Percentiles rank a stretch among this genome's conserved stretches.
Evolutionary conservation across 805 yeast species (phyloP).

Genomic region (Zygosaccharomyces siamensis): DNA sequence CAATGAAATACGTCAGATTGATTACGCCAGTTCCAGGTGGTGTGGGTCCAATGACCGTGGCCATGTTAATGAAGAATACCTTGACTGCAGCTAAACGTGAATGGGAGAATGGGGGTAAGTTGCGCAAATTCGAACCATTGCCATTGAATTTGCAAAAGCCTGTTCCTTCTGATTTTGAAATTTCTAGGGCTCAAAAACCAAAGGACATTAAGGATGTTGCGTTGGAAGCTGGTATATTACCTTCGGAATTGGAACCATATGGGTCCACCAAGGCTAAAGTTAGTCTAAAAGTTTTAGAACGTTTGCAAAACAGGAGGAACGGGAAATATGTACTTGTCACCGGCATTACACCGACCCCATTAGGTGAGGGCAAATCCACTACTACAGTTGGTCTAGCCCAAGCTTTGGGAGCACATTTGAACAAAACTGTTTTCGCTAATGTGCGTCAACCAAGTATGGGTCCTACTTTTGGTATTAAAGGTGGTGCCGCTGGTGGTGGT

Average conservation of each 20-base stretch:
- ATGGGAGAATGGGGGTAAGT: conserved; percentile 23
- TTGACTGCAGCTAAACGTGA: conserved; percentile 58
- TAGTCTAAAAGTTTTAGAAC: conserved; percentile 55
- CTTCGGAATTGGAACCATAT: conserved; percentile 65
- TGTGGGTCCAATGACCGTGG: conserved; percentile 90
- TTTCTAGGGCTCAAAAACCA: conserved; percentile 71
- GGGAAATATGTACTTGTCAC: conserved; percentile 75
- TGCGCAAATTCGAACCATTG: conserved; percentile 44
- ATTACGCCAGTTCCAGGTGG: conserved; percentile 92
- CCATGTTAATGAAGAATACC: conserved; percentile 71
- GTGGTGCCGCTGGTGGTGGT: conserved; percentile 92
- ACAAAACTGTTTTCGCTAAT: conserved; percentile 66
- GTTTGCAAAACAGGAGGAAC: conserved; percentile 53
- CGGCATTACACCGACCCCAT: conserved; percentile 82
- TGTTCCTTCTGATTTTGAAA: conserved; percentile 77
- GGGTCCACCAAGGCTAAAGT: conserved; percentile 78
- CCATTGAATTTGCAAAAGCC: conserved; percentile 54
- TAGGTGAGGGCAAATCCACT: conserved; percentile 83
- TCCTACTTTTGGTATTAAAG: conserved; percentile 82
- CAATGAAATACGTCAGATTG: conserved; percentile 38
- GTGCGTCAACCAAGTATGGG: conserved; percentile 89
- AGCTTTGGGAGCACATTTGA: conserved; percentile 72
- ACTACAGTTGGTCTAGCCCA: conserved; percentile 80
- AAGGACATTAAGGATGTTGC: conserved; percentile 67
- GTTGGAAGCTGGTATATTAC: conserved; percentile 59